These are phyloP conservation scores for Cryptococcus sp. DNA, from an alignment of 1,284 basidiomycete genomes.

Conservation along the genomic window DNA sequence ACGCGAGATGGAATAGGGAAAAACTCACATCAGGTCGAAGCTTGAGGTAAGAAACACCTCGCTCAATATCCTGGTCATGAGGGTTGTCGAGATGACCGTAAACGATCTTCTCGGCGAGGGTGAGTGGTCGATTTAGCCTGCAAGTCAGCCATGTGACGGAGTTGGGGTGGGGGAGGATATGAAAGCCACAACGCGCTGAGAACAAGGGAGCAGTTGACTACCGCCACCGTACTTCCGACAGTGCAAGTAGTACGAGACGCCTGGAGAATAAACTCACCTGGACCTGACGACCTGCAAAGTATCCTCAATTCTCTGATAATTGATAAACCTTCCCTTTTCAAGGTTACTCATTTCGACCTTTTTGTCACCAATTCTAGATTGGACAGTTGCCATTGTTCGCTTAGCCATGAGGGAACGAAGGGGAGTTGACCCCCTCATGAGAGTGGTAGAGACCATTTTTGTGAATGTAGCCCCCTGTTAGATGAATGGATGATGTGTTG, in stretches of 20 bases:
- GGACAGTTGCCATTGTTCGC: constrained; percentile 40
- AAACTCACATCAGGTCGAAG: constrained; percentile 83
- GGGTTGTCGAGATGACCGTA: constrained; percentile 98
- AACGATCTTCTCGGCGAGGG: constrained; percentile 96
- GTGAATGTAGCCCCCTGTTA: too few relatives aligned
- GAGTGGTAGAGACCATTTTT: not conserved
- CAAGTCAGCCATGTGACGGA: constrained; percentile 8
- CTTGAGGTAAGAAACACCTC: constrained; percentile 90
- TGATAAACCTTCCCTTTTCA: constrained; percentile 72
- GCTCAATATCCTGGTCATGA: constrained; percentile 77
- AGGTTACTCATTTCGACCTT: constrained; percentile 93
- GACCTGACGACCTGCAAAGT: constrained; percentile 80
- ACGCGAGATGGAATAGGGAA: constrained; percentile 5
- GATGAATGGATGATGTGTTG: too few relatives aligned
- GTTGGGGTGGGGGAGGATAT: not conserved
- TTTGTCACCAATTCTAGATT: constrained; percentile 68
- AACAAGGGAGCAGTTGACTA: too few relatives aligned
- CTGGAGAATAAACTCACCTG: constrained; percentile 55
- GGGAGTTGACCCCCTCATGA: not conserved
- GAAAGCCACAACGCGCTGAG: not conserved
- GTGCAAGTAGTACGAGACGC: too few relatives aligned
- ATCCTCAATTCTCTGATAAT: constrained; percentile 97
- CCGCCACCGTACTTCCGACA: too few relatives aligned
- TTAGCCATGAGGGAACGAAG: not conserved
- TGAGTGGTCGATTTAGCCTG: constrained; percentile 88